Base-by-base conservation (phyloP, 129 eudicot species). In the Glebionis coronaria region DNA sequence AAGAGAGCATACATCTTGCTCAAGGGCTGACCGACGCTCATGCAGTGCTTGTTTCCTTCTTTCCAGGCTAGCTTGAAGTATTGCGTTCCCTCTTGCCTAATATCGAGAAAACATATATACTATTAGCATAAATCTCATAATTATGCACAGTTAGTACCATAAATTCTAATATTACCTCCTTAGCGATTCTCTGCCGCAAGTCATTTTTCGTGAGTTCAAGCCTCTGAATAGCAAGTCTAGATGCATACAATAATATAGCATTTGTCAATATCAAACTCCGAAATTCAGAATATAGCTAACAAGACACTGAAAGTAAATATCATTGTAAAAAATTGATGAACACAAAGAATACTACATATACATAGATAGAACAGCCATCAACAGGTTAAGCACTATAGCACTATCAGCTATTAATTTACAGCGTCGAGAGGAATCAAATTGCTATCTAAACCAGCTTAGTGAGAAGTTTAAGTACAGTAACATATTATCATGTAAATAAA, bases 1-100 rank as follows among this genome's bases (percentile, higher is more conserved):
- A 47, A 18, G 63, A 62, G 68, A 56, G 21, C 12, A 67, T 87
- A 91, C 97, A 81, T 91, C 97, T 87, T 91, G 97, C 74, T 91
- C 96, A 78, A 91, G 97, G n/a, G 97, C 96, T 78, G 88, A 54
- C 28, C 96, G 96, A 16, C 97, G 93, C 75, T 91, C 97, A 71
- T 88, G 96, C 80, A 91, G 69, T 66, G 97, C 97, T 80, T 91
- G 97, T 74, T 91, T 91, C 76, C 96, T 83, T 83, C 97, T 81
- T 81, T 91, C 97, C 81, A 91, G 65, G 79, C 97, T 91, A 62
- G 97, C 97, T 72, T 91, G 97, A 75, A 91, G 79, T 71, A 91
- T 85, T 59, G 96, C 97, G 76, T 91, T 91, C 50, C 96, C 96
- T 76, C 94, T 81, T 62, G 97, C 97, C 97, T 91, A 68, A 63